Conservation (phyloP, 306 rosid species). For the Castanea mollissima region DNA sequence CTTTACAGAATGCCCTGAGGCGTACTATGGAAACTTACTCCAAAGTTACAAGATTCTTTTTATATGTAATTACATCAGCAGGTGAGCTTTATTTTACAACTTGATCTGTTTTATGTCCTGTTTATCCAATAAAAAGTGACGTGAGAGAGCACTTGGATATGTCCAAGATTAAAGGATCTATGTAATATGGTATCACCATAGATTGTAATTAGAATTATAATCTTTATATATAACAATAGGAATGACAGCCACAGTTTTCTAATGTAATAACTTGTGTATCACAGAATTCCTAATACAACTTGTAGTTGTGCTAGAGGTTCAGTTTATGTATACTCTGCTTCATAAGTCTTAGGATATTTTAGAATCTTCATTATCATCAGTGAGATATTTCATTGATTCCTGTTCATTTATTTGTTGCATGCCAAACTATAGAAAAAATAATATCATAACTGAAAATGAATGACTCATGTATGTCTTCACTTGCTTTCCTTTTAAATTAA, state of each 20-base stretch:
- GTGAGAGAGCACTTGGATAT: not conserved
- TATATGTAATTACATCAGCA: constrained; percentile 96
- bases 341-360: not conserved
- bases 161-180: not conserved
- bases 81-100: constrained; percentile 31
- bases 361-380: not conserved
- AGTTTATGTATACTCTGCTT: not conserved
- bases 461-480: not conserved
- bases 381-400: not conserved
- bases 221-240: not conserved
- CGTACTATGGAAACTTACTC: constrained; percentile 96
- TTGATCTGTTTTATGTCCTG: not conserved
- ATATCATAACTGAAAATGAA: not conserved
- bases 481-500: not conserved
- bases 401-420: not conserved
- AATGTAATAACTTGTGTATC: not conserved
- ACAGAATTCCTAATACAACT: not conserved
- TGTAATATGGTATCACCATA: not conserved
- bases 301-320: not conserved
- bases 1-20: constrained; percentile 84
- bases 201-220: not conserved
- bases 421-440: not conserved
- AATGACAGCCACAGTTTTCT: not conserved
- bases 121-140: not conserved
- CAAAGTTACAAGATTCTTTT: constrained; percentile 90